These are phyloP conservation scores for Aureobasidium sp. DNA, from an alignment of 2,329 filamentous ascomycete species.

Conservation along the genomic window DNA sequence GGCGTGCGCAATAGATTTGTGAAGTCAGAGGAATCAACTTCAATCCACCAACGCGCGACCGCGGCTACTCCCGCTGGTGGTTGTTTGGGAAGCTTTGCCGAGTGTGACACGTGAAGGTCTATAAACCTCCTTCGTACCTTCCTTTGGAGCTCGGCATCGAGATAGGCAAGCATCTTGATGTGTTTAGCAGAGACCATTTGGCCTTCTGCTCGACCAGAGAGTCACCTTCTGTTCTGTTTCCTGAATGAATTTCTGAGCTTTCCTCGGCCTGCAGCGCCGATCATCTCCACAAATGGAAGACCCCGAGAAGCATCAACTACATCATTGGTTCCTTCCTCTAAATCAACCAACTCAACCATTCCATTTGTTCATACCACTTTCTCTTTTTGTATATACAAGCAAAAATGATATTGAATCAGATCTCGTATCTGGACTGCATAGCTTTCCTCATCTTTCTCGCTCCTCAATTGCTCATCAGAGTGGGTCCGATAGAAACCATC, in stretches of 20 bases:
- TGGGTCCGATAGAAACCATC: conserved; percentile 53
- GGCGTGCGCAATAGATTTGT: background rate
- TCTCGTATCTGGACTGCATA: conserved; percentile 68
- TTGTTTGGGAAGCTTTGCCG: background rate
- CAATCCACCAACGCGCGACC: background rate
- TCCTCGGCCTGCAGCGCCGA: background rate
- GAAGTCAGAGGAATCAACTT: background rate
- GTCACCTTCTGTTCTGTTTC: background rate
- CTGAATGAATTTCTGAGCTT: background rate
- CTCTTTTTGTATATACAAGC: background rate
- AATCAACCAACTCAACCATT: background rate
- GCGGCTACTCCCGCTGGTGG: background rate
- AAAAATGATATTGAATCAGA: conserved; percentile 63
- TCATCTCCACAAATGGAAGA: conserved; percentile 6
- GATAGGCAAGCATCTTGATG: background rate
- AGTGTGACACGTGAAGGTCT: background rate
- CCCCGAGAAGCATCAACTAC: conserved; percentile 11
- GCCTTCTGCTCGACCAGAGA: background rate
- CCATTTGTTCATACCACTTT: background rate
- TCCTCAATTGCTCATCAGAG: conserved; percentile 62
- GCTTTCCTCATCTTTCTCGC: conserved; percentile 63
- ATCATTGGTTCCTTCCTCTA: conserved; percentile 2
- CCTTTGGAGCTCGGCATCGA: background rate
- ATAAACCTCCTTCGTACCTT: background rate
- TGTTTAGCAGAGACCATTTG: background rate